Evolutionary conservation across 306 rosid genomes (phyloP).

Genomic region (Inga laurina): DNA sequence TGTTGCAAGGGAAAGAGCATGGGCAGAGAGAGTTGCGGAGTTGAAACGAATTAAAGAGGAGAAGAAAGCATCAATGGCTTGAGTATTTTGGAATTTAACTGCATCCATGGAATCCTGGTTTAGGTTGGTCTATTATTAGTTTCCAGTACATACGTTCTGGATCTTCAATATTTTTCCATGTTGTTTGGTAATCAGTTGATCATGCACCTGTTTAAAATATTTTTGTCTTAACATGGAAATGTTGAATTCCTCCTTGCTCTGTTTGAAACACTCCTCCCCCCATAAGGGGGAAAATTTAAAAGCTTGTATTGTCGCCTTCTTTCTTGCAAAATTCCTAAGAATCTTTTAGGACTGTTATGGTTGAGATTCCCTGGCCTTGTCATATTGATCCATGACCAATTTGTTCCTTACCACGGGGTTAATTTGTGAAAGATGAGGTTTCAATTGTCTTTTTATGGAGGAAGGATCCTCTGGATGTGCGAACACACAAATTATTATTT

Average conservation of each 20-base stretch:
- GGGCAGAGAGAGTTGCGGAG: conserved; percentile 33
- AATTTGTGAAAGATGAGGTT: background rate
- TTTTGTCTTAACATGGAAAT: background rate
- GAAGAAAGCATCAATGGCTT: conserved; percentile 52
- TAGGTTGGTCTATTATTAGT: conserved; percentile 1
- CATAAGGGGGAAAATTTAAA: background rate
- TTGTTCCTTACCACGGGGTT: no score
- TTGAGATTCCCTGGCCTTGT: background rate
- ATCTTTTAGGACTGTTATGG: background rate
- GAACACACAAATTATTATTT: background rate
- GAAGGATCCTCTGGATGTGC: no score
- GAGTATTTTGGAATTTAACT: background rate
- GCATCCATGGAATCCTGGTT: background rate
- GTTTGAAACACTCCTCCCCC: background rate
- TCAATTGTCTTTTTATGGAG: background rate
- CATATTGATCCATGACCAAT: background rate
- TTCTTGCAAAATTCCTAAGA: background rate
- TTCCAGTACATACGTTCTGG: background rate
- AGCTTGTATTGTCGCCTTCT: background rate
- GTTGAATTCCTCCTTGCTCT: conserved; percentile 3
- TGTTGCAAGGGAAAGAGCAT: conserved; percentile 81
- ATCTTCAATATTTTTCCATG: background rate
- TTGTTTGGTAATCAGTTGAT: conserved; percentile 3
- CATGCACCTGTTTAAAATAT: background rate
- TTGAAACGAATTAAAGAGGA: conserved; percentile 62